These are phyloP conservation scores for Leccinum disarticulatum DNA, from an alignment of 768 basidiomycete genomes.

Conservation along the genomic window DNA sequence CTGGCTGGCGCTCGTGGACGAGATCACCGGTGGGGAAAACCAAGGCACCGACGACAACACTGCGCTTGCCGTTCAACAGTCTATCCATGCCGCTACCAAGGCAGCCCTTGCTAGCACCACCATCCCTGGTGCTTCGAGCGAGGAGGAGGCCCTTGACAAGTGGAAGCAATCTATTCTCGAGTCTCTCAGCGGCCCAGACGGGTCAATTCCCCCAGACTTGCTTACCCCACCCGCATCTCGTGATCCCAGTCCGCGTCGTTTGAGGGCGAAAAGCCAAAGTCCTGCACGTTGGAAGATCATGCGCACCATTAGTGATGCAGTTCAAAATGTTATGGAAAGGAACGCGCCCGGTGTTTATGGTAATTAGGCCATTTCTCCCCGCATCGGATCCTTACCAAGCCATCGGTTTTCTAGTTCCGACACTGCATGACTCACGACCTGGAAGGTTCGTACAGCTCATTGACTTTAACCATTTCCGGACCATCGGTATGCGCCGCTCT, in stretches of 20 bases:
- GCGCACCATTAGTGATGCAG: constrained; percentile 74
- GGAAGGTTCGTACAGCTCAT: constrained; percentile 83
- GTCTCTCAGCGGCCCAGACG: constrained; percentile 60
- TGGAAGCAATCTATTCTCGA: constrained; percentile 64
- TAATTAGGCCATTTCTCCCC: constrained; percentile 32
- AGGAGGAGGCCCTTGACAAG: constrained; percentile 44
- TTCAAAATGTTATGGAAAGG: constrained; percentile 65
- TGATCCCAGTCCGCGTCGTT: constrained; percentile 76
- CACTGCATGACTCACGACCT: constrained; percentile 66
- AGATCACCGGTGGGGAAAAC: constrained; percentile 73
- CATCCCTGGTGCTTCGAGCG: constrained; percentile 34
- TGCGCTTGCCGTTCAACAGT: constrained; percentile 60
- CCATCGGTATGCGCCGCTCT: constrained; percentile 92
- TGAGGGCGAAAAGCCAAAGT: constrained; percentile 74
- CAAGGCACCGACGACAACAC: constrained; percentile 48
- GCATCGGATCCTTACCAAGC: constrained; percentile 3
- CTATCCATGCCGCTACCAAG: constrained; percentile 64
- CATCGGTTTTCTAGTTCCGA: constrained; percentile 50
- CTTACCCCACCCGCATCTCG: constrained; percentile 80
- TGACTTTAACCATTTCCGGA: constrained; percentile 96
- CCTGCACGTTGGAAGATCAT: constrained; percentile 84
- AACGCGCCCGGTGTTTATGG: constrained; percentile 72
- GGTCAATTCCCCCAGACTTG: constrained; percentile 69
- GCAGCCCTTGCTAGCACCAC: constrained; percentile 54
- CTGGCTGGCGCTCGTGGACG: constrained; percentile 81